Evolutionary conservation across 2,329 filamentous ascomycete genomes (phyloP).

Genomic region (Exserohilum turcica): DNA sequence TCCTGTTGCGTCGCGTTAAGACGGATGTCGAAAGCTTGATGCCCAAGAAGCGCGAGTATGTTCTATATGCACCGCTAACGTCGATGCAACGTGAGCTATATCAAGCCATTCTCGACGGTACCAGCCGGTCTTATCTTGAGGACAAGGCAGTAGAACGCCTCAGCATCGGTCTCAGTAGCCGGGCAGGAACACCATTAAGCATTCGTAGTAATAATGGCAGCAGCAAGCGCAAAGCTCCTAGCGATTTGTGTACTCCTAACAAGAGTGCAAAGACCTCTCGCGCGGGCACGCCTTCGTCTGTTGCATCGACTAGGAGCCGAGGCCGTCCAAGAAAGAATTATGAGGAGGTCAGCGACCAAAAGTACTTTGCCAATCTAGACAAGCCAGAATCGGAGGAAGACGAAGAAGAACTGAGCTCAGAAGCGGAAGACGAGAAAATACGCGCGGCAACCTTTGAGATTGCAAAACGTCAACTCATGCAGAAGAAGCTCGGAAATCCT

Average conservation of each 20-base stretch:
- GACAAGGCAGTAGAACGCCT: slow-evolving; percentile 74
- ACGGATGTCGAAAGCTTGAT: slow-evolving; percentile 88
- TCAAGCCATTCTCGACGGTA: slow-evolving; percentile 68
- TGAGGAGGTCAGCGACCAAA: slow-evolving; percentile 76
- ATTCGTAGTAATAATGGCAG: slow-evolving; percentile 52
- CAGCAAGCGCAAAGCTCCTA: slow-evolving; percentile 63
- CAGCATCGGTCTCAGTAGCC: slow-evolving; percentile 48
- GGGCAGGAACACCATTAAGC: slow-evolving; percentile 56
- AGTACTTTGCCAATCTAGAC: slow-evolving; percentile 80
- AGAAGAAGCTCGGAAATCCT: slow-evolving; percentile 91
- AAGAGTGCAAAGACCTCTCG: slow-evolving; percentile 80
- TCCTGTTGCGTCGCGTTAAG: slow-evolving; percentile 86
- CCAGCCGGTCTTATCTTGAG: slow-evolving; percentile 66
- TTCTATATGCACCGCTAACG: slow-evolving; percentile 91
- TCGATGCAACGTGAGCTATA: slow-evolving; percentile 91
- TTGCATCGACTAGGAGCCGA: slow-evolving; percentile 57
- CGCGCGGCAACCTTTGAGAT: slow-evolving; percentile 71
- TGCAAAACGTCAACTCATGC: slow-evolving; percentile 84
- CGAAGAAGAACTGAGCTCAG: slow-evolving; percentile 50
- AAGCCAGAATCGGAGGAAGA: slow-evolving; percentile 56
- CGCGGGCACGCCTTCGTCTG: slow-evolving; percentile 70
- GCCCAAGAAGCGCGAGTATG: slow-evolving; percentile 96
- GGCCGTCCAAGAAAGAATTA: slow-evolving; percentile 64
- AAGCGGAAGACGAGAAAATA: slow-evolving; percentile 66
- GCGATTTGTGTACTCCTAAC: slow-evolving; percentile 54